A percentile compares a stretch with the other conserved stretches of the same genome.
Evolutionary conservation across 2,329 filamentous ascomycete species (phyloP).

Genomic region (Sarocladium kiliense): DNA sequence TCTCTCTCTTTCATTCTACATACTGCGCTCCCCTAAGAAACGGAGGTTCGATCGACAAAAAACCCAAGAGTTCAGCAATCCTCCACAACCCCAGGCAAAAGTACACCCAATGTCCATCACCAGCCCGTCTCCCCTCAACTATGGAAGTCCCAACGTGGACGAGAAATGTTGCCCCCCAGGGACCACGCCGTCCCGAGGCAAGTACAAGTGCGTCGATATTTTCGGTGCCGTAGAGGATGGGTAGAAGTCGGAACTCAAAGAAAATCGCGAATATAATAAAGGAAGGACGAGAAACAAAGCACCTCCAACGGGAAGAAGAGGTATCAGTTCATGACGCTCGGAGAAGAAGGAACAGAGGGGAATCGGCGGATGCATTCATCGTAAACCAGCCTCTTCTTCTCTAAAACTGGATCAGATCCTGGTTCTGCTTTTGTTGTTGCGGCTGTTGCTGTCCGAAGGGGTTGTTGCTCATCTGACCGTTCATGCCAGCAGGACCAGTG

Average conservation of each 20-base stretch:
- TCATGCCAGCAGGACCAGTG: constrained; percentile 52
- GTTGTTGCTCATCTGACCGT: constrained; percentile 48
- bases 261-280: background rate
- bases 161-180: background rate
- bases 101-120: background rate
- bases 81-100: background rate
- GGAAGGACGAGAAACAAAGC: background rate
- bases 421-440: constrained; percentile 44
- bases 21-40: background rate
- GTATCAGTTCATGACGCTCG: background rate
- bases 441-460: constrained; percentile 52
- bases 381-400: background rate
- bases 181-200: no score
- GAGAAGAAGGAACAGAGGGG: background rate
- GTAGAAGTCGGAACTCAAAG: background rate
- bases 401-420: constrained; percentile 62
- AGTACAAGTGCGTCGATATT: background rate
- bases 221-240: background rate
- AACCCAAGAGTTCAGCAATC: background rate
- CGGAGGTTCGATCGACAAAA: background rate
- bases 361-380: background rate
- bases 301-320: background rate
- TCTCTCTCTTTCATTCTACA: constrained; percentile 1
- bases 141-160: background rate
- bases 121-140: background rate